Evolutionary conservation across 1,284 basidiomycete genomes (phyloP).

Genomic region (Cutaneotrichosporon mucoides): DNA sequence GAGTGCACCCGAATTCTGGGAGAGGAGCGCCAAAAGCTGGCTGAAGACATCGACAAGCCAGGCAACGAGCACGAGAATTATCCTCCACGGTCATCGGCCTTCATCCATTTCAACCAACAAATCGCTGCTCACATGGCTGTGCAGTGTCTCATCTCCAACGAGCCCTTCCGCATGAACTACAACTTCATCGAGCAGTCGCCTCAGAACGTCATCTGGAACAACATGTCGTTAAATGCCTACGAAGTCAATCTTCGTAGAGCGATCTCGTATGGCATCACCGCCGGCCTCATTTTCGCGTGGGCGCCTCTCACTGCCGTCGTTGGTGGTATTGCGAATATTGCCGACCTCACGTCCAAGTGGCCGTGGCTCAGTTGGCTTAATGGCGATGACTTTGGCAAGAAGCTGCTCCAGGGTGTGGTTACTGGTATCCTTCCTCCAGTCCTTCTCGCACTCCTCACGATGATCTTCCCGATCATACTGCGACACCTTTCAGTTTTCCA

Average conservation of each 20-base stretch:
- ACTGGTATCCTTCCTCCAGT: conserved; percentile 62
- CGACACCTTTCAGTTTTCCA: conserved; percentile 63
- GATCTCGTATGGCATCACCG: conserved; percentile 53
- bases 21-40: conserved; percentile 48
- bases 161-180: conserved; percentile 62
- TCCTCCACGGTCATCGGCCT: conserved; percentile 71
- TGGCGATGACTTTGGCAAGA: conserved; percentile 37
- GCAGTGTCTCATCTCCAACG: conserved; percentile 46
- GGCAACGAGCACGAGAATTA: conserved; percentile 47
- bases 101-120: conserved; percentile 90
- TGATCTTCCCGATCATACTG: conserved; percentile 65
- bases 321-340: conserved; percentile 7
- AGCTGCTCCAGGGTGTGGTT: conserved; percentile 60
- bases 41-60: conserved; percentile 43
- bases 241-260: conserved; percentile 62
- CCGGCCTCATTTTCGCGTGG: conserved; percentile 65
- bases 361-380: conserved; percentile 64
- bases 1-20: conserved; percentile 31
- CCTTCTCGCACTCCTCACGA: conserved; percentile 64
- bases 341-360: conserved; percentile 49
- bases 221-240: conserved; percentile 66
- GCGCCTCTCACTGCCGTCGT: conserved; percentile 53
- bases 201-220: conserved; percentile 66
- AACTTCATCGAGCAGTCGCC: conserved; percentile 66
- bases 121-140: conserved; percentile 49